A percentile compares a stretch with the other conserved stretches of the same genome.
phyloP scores from a whole-genome alignment of 805 yeast species.

The Candida cerambycidarum region DNA sequence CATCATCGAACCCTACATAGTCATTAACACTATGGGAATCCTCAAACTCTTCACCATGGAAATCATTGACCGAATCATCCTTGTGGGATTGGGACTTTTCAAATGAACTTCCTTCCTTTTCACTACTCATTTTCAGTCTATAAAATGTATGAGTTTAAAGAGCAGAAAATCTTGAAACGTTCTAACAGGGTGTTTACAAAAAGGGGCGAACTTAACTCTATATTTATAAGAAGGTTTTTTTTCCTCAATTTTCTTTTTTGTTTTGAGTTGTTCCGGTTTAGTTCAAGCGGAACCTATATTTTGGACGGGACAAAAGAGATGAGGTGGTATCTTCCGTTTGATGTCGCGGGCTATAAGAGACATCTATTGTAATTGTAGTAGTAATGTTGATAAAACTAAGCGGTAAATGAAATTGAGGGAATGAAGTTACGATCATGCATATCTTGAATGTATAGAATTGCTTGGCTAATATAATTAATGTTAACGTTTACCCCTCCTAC shows the following conservation, averaged over 20 bases:
- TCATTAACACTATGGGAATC: conserved; percentile 18
- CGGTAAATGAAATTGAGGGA: no score
- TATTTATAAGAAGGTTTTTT: background rate
- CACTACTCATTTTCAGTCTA: conserved; percentile 1
- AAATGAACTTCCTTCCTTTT: conserved; percentile 4
- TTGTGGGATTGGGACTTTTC: background rate
- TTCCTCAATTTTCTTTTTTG: conserved; percentile 1
- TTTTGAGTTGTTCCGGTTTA: conserved; percentile 2
- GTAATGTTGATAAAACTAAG: no score
- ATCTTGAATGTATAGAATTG: no score
- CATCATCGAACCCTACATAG: conserved; percentile 20
- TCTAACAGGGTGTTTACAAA: background rate
- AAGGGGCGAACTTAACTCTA: background rate
- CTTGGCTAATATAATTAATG: no score
- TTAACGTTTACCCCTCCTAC: no score
- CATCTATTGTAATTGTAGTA: no score
- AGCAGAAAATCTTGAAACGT: background rate
- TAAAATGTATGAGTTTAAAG: background rate
- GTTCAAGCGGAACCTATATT: background rate
- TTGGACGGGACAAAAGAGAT: background rate
- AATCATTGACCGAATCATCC: background rate
- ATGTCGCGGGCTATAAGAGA: background rate
- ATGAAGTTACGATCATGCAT: no score
- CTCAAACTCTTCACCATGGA: conserved; percentile 2
- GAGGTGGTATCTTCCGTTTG: background rate